Evolutionary conservation across 1,284 basidiomycete species (phyloP).

Genomic region (Tilletia horrida): DNA sequence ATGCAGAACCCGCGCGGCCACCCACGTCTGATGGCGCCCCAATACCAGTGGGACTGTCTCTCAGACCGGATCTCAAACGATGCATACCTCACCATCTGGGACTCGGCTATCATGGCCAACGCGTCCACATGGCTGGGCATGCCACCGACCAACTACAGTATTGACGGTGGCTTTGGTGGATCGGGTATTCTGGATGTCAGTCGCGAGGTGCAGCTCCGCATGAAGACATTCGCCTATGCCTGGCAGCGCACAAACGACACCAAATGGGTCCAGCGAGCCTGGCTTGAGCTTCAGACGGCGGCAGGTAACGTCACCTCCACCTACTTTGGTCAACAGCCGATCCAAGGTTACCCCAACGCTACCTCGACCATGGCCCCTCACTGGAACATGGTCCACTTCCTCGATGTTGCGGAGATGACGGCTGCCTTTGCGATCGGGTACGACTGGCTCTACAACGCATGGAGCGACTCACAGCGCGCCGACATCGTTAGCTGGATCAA

Average conservation of each 20-base stretch:
- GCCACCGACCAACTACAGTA: slow-evolving; percentile 66
- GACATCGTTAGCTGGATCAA: slow-evolving; percentile 73
- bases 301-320: slow-evolving; percentile 50
- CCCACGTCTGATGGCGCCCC: slow-evolving; percentile 86
- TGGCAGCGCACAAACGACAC: slow-evolving; percentile 83
- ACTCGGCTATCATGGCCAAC: slow-evolving; percentile 82
- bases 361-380: slow-evolving; percentile 57
- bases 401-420: slow-evolving; percentile 86
- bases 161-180: slow-evolving; percentile 64
- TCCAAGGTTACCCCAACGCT: neutral
- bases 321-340: slow-evolving; percentile 61
- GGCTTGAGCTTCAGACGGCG: slow-evolving; percentile 66
- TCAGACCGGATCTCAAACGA: slow-evolving; percentile 73
- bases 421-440: slow-evolving; percentile 69
- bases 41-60: slow-evolving; percentile 86
- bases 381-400: slow-evolving; percentile 89
- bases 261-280: slow-evolving; percentile 80
- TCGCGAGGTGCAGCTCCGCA: slow-evolving; percentile 79
- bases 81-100: slow-evolving; percentile 84
- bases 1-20: slow-evolving; percentile 66
- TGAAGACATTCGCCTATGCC: slow-evolving; percentile 89
- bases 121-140: slow-evolving; percentile 68
- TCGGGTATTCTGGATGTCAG: slow-evolving; percentile 92
- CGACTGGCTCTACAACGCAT: slow-evolving; percentile 86
- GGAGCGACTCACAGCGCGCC: slow-evolving; percentile 70